Percentiles rank a stretch among this genome's conserved stretches.
phyloP scores from a whole-genome alignment of 495 filamentous ascomycete genomes.

The Hypoxylon lienhwacheense region DNA sequence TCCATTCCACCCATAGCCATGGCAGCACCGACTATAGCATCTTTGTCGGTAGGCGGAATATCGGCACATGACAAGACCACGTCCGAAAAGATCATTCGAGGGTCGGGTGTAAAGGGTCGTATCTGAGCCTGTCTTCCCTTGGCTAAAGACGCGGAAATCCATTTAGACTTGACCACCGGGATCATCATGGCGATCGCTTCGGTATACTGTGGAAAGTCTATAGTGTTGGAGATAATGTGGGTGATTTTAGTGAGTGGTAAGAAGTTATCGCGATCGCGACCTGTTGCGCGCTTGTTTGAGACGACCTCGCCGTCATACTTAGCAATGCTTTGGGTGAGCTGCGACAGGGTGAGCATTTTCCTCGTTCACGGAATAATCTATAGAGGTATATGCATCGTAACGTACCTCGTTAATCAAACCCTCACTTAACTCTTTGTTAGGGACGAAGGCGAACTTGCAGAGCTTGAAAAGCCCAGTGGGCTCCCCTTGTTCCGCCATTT shows the following conservation, averaged over 20 bases:
- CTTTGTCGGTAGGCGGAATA: conserved; percentile 84
- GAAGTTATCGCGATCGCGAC: conserved; percentile 42
- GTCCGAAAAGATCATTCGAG: conserved; percentile 83
- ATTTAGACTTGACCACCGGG: conserved; percentile 80
- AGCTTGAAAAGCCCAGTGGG: conserved; percentile 37
- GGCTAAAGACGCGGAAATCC: conserved; percentile 69
- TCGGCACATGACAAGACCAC: conserved; percentile 75
- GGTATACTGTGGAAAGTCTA: conserved; percentile 84
- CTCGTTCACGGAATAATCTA: too few species aligned
- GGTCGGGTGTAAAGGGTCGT: conserved; percentile 86
- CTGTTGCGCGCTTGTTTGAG: conserved; percentile 49
- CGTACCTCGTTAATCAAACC: conserved; percentile 50
- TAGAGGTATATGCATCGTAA: not conserved
- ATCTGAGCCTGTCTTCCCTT: conserved; percentile 74
- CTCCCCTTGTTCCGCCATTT: conserved; percentile 47
- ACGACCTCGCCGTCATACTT: conserved; percentile 59
- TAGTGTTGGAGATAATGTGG: conserved; percentile 80
- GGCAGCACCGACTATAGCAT: conserved; percentile 87
- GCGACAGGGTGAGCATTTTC: conserved; percentile 48
- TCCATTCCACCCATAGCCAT: conserved; percentile 87
- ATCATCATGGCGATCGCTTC: conserved; percentile 71
- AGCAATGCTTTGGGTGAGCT: conserved; percentile 52
- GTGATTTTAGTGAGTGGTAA: conserved; percentile 64
- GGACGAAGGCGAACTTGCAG: conserved; percentile 51
- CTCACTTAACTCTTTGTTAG: conserved; percentile 47